Evolutionary conservation across 225 moss, liverwort and hornwort genomes (phyloP).

Genomic region (Takakia lepidozioides): DNA sequence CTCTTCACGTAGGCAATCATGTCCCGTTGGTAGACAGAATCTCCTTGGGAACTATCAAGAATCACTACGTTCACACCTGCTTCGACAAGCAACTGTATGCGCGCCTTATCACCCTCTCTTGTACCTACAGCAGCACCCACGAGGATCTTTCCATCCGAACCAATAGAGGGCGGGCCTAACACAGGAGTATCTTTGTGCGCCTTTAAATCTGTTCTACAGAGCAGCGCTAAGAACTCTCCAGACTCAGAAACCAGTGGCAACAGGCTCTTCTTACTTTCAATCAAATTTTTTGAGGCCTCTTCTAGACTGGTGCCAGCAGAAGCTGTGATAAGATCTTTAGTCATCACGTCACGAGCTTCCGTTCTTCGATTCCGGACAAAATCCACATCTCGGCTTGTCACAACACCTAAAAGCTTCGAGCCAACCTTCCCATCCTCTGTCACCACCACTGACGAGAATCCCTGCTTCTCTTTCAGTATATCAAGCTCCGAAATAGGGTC

Average conservation of each 20-base stretch:
- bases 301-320: constrained; percentile 30
- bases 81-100: constrained; percentile 44
- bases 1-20: constrained; percentile 63
- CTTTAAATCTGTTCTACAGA: constrained; percentile 57
- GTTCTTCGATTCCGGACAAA: constrained; percentile 40
- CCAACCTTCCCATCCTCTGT: constrained; percentile 50
- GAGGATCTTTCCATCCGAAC: constrained; percentile 46
- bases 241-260: constrained; percentile 44
- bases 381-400: constrained; percentile 64
- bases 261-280: constrained; percentile 58
- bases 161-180: constrained; percentile 36
- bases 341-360: constrained; percentile 54
- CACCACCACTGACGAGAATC: constrained; percentile 68
- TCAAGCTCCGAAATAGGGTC: constrained; percentile 36
- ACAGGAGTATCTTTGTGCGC: constrained; percentile 17
- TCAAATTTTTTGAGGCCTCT: constrained; percentile 32
- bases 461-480: constrained; percentile 29
- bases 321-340: constrained; percentile 49
- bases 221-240: constrained; percentile 42
- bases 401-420: constrained; percentile 61
- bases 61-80: constrained; percentile 63
- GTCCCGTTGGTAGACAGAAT: constrained; percentile 54
- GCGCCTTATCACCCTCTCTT: constrained; percentile 45
- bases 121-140: constrained; percentile 75
- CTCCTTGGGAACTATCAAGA: constrained; percentile 76